Conservation (phyloP, 2,329 filamentous ascomycete species). For the Phaeoacremonium minimum region DNA sequence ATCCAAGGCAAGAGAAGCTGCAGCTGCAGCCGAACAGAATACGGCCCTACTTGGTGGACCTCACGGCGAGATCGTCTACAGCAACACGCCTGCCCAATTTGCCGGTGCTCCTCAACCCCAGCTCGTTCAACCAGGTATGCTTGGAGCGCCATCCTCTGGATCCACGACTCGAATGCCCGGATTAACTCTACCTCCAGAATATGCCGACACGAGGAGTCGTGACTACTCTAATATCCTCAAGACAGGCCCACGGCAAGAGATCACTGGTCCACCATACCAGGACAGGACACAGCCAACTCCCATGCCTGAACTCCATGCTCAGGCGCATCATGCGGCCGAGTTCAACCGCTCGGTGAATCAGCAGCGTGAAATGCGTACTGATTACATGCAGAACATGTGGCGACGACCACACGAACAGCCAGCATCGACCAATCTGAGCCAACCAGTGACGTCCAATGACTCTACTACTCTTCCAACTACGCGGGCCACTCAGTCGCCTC, state of each 20-base stretch:
- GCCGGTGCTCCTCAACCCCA: conserved; percentile 64
- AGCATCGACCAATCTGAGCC: conserved; percentile 39
- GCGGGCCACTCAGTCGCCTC: conserved; percentile 54
- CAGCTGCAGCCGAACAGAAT: conserved; percentile 61
- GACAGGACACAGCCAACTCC: conserved; percentile 77
- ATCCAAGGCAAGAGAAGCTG: conserved; percentile 80
- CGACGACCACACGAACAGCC: conserved; percentile 77
- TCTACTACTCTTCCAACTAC: conserved; percentile 42
- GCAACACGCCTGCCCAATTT: conserved; percentile 64
- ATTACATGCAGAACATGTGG: conserved; percentile 81
- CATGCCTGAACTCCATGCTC: conserved; percentile 74
- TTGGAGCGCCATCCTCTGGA: conserved; percentile 53
- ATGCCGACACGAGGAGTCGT: conserved; percentile 70
- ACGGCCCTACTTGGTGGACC: conserved; percentile 60
- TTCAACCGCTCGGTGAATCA: conserved; percentile 82
- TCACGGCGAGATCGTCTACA: conserved; percentile 86
- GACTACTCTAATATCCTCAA: conserved; percentile 77
- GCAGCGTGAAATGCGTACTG: conserved; percentile 72
- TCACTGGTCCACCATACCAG: conserved; percentile 81
- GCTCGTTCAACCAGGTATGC: conserved; percentile 69
- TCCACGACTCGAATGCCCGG: conserved; percentile 72
- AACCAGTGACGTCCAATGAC: conserved; percentile 27
- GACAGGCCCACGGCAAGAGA: conserved; percentile 82
- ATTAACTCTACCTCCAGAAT: conserved; percentile 76
- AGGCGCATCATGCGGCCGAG: conserved; percentile 84